phyloP scores from a whole-genome alignment of 495 filamentous ascomycete species.

The Elasticomyces elasticus region DNA sequence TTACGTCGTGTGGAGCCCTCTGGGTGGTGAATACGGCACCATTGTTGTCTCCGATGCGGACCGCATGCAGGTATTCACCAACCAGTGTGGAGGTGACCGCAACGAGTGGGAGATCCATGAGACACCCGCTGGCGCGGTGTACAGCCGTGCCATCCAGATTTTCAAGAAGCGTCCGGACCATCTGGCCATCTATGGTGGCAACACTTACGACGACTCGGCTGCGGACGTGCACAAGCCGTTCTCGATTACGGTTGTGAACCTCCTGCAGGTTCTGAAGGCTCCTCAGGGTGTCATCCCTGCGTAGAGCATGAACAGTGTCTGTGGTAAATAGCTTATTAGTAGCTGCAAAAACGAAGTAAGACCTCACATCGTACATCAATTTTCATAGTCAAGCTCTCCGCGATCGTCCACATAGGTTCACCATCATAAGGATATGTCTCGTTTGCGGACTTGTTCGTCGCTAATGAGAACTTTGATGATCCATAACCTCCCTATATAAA shows the following conservation, averaged over 20 bases:
- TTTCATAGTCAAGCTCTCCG: too few relatives aligned
- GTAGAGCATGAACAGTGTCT: background rate
- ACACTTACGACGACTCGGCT: background rate
- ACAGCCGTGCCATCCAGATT: conserved; percentile 3
- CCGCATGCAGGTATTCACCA: background rate
- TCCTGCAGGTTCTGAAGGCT: background rate
- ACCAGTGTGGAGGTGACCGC: background rate
- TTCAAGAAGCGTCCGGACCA: conserved; percentile 1
- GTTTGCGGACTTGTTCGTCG: too few relatives aligned
- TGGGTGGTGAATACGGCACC: conserved; percentile 26
- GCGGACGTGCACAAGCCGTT: background rate
- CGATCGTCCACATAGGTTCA: too few relatives aligned
- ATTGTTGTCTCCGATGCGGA: conserved; percentile 33
- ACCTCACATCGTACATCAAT: too few relatives aligned
- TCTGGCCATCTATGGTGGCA: background rate
- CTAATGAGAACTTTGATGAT: too few relatives aligned
- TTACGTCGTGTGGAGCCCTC: conserved; percentile 26
- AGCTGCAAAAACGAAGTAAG: too few relatives aligned
- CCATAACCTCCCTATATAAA: too few relatives aligned
- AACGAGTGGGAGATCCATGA: background rate
- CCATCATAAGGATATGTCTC: too few relatives aligned
- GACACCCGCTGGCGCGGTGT: background rate
- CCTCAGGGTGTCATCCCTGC: background rate
- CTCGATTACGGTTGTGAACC: background rate
- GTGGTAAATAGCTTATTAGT: background rate